Evolutionary conservation across 768 basidiomycete species (phyloP).

Genomic region (Phlebiopsis flavidoalba): DNA sequence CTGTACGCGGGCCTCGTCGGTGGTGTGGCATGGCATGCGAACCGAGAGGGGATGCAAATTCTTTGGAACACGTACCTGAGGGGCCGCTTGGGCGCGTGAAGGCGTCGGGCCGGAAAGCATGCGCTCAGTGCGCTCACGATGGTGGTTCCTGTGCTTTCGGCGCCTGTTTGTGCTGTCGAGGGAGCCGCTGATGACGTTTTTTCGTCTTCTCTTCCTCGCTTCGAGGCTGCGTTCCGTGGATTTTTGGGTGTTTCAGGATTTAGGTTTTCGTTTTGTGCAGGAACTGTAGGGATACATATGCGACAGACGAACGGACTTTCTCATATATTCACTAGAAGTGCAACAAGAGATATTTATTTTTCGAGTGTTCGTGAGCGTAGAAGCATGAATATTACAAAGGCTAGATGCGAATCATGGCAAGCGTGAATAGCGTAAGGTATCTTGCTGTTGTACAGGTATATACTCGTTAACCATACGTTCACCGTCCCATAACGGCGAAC

Average conservation of each 20-base stretch:
- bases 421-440: neutral
- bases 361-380: neutral
- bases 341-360: neutral
- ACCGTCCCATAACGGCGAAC: neutral
- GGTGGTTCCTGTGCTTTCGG: conserved; percentile 49
- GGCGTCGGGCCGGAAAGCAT: conserved; percentile 22
- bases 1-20: conserved; percentile 60
- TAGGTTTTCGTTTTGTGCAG: too few species aligned
- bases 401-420: neutral
- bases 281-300: neutral
- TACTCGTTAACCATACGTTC: too few species aligned
- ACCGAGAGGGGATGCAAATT: conserved; percentile 54
- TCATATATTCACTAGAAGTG: too few species aligned
- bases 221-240: conserved; percentile 43
- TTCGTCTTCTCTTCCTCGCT: conserved; percentile 44
- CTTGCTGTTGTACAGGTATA: conserved; percentile 4
- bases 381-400: neutral
- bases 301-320: too few species aligned
- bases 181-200: conserved; percentile 61
- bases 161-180: conserved; percentile 46
- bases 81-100: conserved; percentile 20
- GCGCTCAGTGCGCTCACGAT: conserved; percentile 31
- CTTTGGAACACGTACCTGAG: conserved; percentile 48
- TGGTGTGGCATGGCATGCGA: conserved; percentile 52
- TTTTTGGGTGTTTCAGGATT: neutral